Evolutionary conservation across 768 basidiomycete species (phyloP).

Genomic region (Panus rudis): DNA sequence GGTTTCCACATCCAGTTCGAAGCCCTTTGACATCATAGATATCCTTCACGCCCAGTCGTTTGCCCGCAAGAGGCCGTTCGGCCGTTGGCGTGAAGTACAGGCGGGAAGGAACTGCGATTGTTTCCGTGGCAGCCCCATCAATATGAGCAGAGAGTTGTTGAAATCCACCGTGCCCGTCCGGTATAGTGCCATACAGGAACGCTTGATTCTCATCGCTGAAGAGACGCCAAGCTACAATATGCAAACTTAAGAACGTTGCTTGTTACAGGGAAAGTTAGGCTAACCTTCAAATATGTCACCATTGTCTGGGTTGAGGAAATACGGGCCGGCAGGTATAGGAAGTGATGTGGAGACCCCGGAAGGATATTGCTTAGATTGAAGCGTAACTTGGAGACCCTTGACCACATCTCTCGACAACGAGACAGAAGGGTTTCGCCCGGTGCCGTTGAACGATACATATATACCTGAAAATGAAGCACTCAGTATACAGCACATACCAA

Average conservation of each 20-base stretch:
- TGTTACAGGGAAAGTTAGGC: background rate
- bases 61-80: conserved; percentile 33
- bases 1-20: conserved; percentile 30
- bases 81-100: conserved; percentile 28
- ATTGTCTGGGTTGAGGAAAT: conserved; percentile 16
- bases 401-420: too few species aligned
- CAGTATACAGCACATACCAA: background rate
- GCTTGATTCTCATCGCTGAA: conserved; percentile 37
- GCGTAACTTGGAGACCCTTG: too few species aligned
- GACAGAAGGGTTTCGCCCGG: conserved; percentile 3
- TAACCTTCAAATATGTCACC: conserved; percentile 23
- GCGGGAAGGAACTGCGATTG: conserved; percentile 45
- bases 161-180: conserved; percentile 27
- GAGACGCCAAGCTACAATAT: conserved; percentile 28
- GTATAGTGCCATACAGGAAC: conserved; percentile 37
- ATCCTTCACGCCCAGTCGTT: conserved; percentile 45
- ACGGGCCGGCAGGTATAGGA: conserved; percentile 18
- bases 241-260: background rate
- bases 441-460: conserved; percentile 16
- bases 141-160: conserved; percentile 17
- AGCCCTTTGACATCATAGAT: conserved; percentile 33
- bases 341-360: conserved; percentile 10
- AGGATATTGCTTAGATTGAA: conserved; percentile 9
- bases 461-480: conserved; percentile 11
- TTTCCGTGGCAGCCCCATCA: conserved; percentile 19